phyloP scores from a whole-genome alignment of 202 grass and related monocot genomes.

The Schoenoplectus tabernaemontani region DNA sequence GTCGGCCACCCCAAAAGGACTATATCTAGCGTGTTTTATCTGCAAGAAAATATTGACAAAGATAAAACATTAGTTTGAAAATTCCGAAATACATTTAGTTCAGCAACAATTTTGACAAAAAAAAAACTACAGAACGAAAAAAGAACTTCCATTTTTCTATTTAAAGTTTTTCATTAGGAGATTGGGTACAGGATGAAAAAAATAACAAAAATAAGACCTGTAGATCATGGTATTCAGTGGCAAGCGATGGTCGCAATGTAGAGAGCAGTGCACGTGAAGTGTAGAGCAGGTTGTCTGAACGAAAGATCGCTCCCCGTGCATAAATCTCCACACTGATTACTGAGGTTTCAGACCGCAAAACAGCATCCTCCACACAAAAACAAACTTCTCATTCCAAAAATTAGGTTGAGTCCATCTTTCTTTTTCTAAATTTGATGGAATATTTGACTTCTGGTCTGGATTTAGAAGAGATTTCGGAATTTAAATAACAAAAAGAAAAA shows the following conservation, averaged over 20 bases:
- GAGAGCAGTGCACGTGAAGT: conserved; percentile 43
- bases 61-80: neutral
- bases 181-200: neutral
- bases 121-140: neutral
- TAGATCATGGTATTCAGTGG: conserved; percentile 9
- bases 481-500: neutral
- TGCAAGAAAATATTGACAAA: neutral
- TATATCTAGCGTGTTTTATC: neutral
- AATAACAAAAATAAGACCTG: conserved; percentile 40
- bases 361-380: conserved; percentile 54
- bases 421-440: neutral
- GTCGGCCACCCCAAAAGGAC: neutral
- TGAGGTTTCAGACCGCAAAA: conserved; percentile 50
- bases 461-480: neutral
- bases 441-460: neutral
- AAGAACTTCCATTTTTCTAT: neutral
- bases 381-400: conserved; percentile 67
- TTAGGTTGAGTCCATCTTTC: neutral
- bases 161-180: neutral
- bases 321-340: conserved; percentile 45
- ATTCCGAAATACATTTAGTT: neutral
- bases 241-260: conserved; percentile 25
- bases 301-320: neutral
- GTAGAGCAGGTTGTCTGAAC: conserved; percentile 43
- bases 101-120: neutral